Evolutionary conservation across 225 moss, liverwort and hornwort species (phyloP).

Genomic region (Sphagnum contortum): DNA sequence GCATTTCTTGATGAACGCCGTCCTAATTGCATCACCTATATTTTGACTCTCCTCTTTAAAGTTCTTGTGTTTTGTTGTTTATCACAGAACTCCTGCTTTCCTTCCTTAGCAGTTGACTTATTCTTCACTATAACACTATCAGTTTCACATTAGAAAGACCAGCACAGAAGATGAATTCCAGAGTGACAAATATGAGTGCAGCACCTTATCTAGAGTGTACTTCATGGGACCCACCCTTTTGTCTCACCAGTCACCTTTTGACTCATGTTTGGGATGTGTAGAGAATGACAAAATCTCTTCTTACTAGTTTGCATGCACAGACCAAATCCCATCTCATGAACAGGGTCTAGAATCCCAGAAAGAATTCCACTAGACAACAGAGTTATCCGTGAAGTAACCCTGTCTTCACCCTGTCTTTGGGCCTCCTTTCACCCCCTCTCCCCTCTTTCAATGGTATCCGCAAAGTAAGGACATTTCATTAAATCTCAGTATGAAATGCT

Average conservation of each 20-base stretch:
- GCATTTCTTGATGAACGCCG: constrained; percentile 35
- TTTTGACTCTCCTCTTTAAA: constrained; percentile 56
- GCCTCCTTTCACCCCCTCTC: too few relatives aligned
- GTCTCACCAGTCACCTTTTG: constrained; percentile 78
- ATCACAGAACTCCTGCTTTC: constrained; percentile 89
- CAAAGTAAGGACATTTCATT: too few relatives aligned
- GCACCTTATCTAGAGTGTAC: constrained; percentile 66
- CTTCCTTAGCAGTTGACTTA: constrained; percentile 61
- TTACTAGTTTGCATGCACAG: constrained; percentile 58
- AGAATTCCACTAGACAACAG: not conserved
- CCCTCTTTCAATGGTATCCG: too few relatives aligned
- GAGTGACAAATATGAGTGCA: constrained; percentile 12
- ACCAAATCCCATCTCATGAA: too few relatives aligned
- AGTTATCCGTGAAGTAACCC: too few relatives aligned
- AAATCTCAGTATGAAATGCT: too few relatives aligned
- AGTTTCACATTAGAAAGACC: too few relatives aligned
- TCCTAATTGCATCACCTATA: constrained; percentile 95
- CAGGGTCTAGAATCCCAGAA: too few relatives aligned
- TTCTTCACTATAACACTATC: too few relatives aligned
- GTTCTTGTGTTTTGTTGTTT: constrained; percentile 67
- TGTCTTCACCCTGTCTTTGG: too few relatives aligned
- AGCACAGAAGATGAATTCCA: too few relatives aligned
- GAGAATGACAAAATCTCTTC: constrained; percentile 65
- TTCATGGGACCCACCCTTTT: constrained; percentile 84
- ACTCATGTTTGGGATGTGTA: constrained; percentile 89